Evolutionary conservation across 225 moss, liverwort and hornwort species (phyloP), one percentile per base, ranked within the genome.

Genomic region (Pseudisothecium myosuroides): DNA sequence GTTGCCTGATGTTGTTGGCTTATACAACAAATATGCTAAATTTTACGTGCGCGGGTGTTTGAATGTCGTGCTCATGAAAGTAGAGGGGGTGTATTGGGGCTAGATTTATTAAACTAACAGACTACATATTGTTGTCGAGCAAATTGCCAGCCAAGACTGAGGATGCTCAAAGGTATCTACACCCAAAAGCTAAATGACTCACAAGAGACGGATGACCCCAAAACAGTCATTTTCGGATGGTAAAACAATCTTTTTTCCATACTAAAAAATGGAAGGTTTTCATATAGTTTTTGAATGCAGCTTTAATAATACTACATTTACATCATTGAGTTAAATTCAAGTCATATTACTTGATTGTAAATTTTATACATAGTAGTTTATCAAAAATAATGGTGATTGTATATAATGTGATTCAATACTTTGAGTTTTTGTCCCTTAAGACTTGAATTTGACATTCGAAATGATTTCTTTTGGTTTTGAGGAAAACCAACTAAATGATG

Each of bases 21-120:
- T n/a, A 4, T 23, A n/a, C 7, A 68, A n/a, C 4, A 67, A 68
- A 13, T 68, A n/a, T 68, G 2, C 2, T 7, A 13, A 68, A 68
- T 22, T 67, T 67, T 21, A n/a, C 7, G 0, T 68, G 7, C 7
- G 2, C n/a, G 6, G 22, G 12, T 6, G 7, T n/a, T 68, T 68
- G 23, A n/a, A 68, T 22, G 22, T 22, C 3, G 3, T 12, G n/a
- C 12, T 0, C 0, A 0, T 68, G 10, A n/a, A n/a, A n/a, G 22
- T 22, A 1, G 12, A 67, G 0, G 4, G 12, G 37, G 12, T 36
- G 7, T 12, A 68, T n/a, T 67, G 4, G 3, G 1, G 4, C 7
- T 67, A 37, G 2, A 18, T 66, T 66, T 66, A 2, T 2, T 5
- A 20, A 6, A 67, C 37, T 37, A 0, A 37, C 0, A 67, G 1